Conservation (phyloP, 1,139 yeast genomes). For the Blastobotrys indianensis region DNA sequence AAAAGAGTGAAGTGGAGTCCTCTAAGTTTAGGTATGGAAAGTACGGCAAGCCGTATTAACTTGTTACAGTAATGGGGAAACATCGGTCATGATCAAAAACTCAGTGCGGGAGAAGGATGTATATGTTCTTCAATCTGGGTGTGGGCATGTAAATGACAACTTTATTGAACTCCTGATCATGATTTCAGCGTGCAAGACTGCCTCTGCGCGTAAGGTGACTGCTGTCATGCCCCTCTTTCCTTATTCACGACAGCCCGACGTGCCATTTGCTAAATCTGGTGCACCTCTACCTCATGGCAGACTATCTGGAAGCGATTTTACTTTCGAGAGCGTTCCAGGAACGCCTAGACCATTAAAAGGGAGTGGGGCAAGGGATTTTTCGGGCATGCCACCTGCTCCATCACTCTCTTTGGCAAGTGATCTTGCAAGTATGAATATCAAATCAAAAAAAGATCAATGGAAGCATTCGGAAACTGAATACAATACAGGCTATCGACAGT, state of each 20-base stretch:
- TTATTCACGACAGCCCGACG: constrained; percentile 92
- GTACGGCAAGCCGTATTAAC: background rate
- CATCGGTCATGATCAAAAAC: constrained; percentile 74
- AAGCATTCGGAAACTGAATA: constrained; percentile 21
- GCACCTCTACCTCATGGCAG: constrained; percentile 42
- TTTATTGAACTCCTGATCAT: constrained; percentile 82
- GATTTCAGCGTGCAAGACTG: constrained; percentile 92
- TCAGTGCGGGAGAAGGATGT: constrained; percentile 93
- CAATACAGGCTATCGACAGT: constrained; percentile 74
- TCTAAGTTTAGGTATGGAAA: constrained; percentile 41
- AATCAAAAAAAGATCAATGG: constrained; percentile 16
- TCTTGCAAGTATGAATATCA: constrained; percentile 7
- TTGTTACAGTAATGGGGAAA: constrained; percentile 62
- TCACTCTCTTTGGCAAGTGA: constrained; percentile 12
- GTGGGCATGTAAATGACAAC: constrained; percentile 88
- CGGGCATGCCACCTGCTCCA: constrained; percentile 9
- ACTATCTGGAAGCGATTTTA: constrained; percentile 30
- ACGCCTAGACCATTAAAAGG: constrained; percentile 41
- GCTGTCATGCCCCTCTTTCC: constrained; percentile 95
- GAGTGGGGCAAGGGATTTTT: background rate
- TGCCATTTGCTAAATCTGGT: constrained; percentile 70
- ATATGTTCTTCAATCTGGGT: constrained; percentile 72
- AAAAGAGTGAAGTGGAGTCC: constrained; percentile 51
- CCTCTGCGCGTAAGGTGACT: constrained; percentile 88
- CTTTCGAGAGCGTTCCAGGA: constrained; percentile 60